Evolutionary conservation across 768 basidiomycete genomes (phyloP), one percentile per base, ranked within the genome.

Genomic region (Auricularia sp.): DNA sequence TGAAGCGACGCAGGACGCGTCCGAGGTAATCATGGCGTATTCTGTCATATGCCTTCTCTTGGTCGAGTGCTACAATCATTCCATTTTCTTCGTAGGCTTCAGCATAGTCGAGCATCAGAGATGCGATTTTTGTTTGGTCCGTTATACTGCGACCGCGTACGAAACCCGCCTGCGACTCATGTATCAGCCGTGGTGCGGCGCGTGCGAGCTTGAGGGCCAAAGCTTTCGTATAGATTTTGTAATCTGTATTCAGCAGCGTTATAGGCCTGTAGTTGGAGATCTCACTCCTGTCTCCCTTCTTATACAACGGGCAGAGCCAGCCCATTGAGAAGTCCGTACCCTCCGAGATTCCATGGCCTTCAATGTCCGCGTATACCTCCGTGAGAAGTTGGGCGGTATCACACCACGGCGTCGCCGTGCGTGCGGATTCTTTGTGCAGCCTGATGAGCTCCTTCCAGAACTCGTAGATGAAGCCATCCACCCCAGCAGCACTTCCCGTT

Each of bases 361-460:
- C 63, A 0, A 79, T 77, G 83, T 82, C 11, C 79, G 81, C 0
- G 82, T 81, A 68, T 78, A 75, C 3, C 71, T 82, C 11, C 75
- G 79, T 47, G 79, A 63, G 10, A 1, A 63, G 11, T 21, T 16
- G 14, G 3, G 10, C 39, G 2, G 47, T 29, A 18, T 63, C n/a
- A 1, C 13, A 16, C 16, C 47, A 14, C n/a, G 42, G n/a, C n/a
- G 6, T 44, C 42, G 8, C 8, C 5, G 5, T 11, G 37, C 11
- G 4, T 11, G 5, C 11, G 5, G 37, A 39, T 11, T 39, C 5
- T 11, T 39, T 11, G 37, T 4, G 11, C 11, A 4, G 4, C 37
- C 37, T 5, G 47, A 7, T 14, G 3, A 51, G 5, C 3, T 5
- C 47, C 18, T 51, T 51, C 47, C 47, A 51, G 16, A 51, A 51